Base-by-base conservation (phyloP, 106 monocot genomes). In the Phalaenopsis equestris region DNA sequence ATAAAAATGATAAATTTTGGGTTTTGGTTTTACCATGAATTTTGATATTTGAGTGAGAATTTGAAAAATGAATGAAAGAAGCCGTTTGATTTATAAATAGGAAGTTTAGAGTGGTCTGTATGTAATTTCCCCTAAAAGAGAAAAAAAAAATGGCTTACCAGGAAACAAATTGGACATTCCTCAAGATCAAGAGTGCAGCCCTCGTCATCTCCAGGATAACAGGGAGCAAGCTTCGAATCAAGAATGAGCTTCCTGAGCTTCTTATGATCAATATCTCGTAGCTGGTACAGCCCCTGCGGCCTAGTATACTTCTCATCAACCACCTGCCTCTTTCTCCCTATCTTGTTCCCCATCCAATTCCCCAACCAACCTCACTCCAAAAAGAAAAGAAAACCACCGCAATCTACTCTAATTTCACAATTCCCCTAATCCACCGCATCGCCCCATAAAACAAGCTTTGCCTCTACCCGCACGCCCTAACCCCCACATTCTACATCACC, bases 111-210 rank as follows among this genome's bases (percentile, higher is more conserved):
- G 30, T 30, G 30, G 30, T 30, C 30, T 30, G 30, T 30, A 30
- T 30, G 30, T 30, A 30, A 30, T 30, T 30, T 30, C 30, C 30
- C 30, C 30, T 30, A 30, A 30, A 30, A 30, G 30, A 30, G 30
- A 30, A 30, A 70, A 92, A 92, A 73, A 92, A 11, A 49, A 0
- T 11, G 0, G 48, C 49, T 49, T 24, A 96, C 95, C 93, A 96
- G 86, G 73, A 93, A 96, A 85, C 95, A 96, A 80, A 96, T 96
- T 21, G 95, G 95, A 75, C 95, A 96, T 56, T 93, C 95, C 58
- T 96, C 95, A 55, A 86, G 88, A 83, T 93, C 91, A 9, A 79
- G 24, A 1, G 88, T 47, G 81, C 67, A 84, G 15, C 91, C 93
- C 3, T 96, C 95, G 6, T 96, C 95, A 6, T 86, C 85, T 5